Percentiles rank a stretch among this genome's conserved stretches.
These are phyloP conservation scores for Albophoma yamanashiensis DNA, from an alignment of 2,329 filamentous ascomycete species.

Conservation along the genomic window DNA sequence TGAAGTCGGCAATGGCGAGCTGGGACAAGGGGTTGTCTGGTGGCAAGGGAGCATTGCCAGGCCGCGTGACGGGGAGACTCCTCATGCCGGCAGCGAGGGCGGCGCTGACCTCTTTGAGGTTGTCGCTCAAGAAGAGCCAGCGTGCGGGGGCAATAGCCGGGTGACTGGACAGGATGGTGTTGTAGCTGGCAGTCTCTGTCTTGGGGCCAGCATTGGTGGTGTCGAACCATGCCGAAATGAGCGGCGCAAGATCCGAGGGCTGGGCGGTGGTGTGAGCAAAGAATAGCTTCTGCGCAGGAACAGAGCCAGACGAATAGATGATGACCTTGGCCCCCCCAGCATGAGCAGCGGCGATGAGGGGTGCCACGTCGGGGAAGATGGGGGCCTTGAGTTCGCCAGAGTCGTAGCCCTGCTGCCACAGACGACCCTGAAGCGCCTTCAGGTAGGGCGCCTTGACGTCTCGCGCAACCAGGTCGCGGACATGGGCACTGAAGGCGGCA, in stretches of 20 bases:
- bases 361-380: slow-evolving; percentile 64
- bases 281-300: slow-evolving; percentile 70
- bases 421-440: slow-evolving; percentile 69
- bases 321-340: slow-evolving; percentile 46
- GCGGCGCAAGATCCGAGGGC: slow-evolving; percentile 45
- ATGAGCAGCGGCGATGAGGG: slow-evolving; percentile 50
- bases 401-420: slow-evolving; percentile 67
- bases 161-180: slow-evolving; percentile 41
- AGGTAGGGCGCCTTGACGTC: slow-evolving; percentile 70
- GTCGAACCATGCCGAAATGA: slow-evolving; percentile 63
- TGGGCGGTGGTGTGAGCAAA: slow-evolving; percentile 56
- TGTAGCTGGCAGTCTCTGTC: slow-evolving; percentile 55
- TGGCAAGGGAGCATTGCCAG: slow-evolving; percentile 58
- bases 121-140: slow-evolving; percentile 76
- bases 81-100: slow-evolving; percentile 53
- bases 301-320: slow-evolving; percentile 76
- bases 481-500: slow-evolving; percentile 52
- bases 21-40: slow-evolving; percentile 29
- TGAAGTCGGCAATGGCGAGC: slow-evolving; percentile 24
- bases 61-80: slow-evolving; percentile 50
- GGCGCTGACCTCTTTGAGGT: slow-evolving; percentile 57
- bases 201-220: slow-evolving; percentile 73
- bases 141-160: slow-evolving; percentile 34
- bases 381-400: slow-evolving; percentile 60
- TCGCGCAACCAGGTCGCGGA: slow-evolving; percentile 56